Conservation (phyloP, 345 rosid species). For the Lenwebbia sp. region DNA sequence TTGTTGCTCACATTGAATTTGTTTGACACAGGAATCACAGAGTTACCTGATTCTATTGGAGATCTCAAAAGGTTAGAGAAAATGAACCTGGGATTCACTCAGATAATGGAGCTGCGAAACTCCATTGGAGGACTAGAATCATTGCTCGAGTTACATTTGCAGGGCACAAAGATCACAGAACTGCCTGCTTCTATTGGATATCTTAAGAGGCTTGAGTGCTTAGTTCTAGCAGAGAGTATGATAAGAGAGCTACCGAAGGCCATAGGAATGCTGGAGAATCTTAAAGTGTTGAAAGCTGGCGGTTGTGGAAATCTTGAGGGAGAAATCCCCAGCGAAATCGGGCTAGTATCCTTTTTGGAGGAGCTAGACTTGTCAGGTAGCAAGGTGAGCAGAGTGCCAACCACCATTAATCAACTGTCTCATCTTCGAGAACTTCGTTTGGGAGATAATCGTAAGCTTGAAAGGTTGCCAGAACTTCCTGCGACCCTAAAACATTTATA, state of each 20-base stretch:
- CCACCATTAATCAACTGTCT: background rate
- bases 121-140: background rate
- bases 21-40: background rate
- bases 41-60: background rate
- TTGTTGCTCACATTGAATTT: background rate
- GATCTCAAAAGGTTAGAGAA: background rate
- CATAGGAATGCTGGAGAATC: no score
- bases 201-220: background rate
- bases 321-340: background rate
- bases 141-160: background rate
- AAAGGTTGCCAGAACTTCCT: background rate
- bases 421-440: background rate
- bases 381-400: background rate
- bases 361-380: background rate
- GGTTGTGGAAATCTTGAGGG: background rate
- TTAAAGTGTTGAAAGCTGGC: no score
- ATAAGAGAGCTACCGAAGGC: background rate
- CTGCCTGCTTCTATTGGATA: background rate
- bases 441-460: background rate
- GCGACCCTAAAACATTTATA: background rate
- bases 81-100: background rate
- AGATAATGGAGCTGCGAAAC: background rate
- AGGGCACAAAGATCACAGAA: background rate
- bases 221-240: background rate
- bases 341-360: background rate